Base-by-base conservation (phyloP, 73 alveolate species). In the Strombidium stylifer region DNA sequence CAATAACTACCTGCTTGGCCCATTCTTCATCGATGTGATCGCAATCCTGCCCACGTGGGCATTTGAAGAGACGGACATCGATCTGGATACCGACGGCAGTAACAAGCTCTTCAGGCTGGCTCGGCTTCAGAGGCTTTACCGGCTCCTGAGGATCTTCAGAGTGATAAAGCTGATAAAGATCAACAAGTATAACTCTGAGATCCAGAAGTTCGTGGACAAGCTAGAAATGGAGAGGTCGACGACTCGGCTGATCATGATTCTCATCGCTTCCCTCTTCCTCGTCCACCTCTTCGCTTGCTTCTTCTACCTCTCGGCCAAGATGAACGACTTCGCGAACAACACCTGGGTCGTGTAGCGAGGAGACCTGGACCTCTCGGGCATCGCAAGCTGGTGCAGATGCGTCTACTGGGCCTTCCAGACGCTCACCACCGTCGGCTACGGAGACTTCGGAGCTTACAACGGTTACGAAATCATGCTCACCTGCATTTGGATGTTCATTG, bases 401-500 rank as follows among this genome's bases (percentile, higher is more conserved):
- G 19, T 80, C 28, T 88, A 88, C 73, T 88, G 79, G 79, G 42
- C 79, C 3, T 23, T 64, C 4, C 41, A 64, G 54, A 64, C 79
- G 4, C 55, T 64, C 5, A 53, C 87, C 19, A 67, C 87, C 8
- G 87, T 73, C 1, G 87, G 87, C 30, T 73, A 28, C 35, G 87
- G 87, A 15, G 87, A 73, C 24, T 55, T 73, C 26, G 69, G 68
- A 1, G 80, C 87, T 3, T 44, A 20, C 3, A 67, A 65, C 25
- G 44, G 15, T 18, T 10, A 83, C 19, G 96, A 86, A 52, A 71
- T 85, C 50, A 70, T 91, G 37, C 76, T 86, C 28, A 66, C 92
- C 47, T 65, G 87, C 27, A 56, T 88, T 45, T 87, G 94, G 93
- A 93, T 93, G 99, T 66, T 89, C 75, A 87, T 91, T 58, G 99